Base-by-base conservation (phyloP, 345 rosid species). In the Camelina neglecta region DNA sequence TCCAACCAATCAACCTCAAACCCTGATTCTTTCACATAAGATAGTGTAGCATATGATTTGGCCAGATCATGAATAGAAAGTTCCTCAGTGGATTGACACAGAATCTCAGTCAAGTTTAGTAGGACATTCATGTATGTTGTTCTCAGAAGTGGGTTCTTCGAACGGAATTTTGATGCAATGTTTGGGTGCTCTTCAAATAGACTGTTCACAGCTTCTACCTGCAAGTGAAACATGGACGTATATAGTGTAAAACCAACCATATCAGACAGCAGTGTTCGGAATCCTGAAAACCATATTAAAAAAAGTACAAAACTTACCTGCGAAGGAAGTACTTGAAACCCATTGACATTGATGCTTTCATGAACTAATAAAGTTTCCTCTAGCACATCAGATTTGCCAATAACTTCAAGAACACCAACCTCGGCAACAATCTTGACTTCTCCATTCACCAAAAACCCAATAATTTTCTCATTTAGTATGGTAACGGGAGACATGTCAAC, bases 261-360 rank as follows among this genome's bases (percentile, higher is more conserved):
- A 7, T 31, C 61, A 57, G 41, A 57, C 12, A 29, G 6, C 15
- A 54, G 7, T 11, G 13, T 11, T 12, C 12, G 6, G 16, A 11
- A n/a, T 1, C n/a, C 6, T 41, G 5, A 41, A 41, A 41, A 41
- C 16, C 35, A 31, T 31, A 31, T 26, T 26, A 26, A 26, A 26
- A 26, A 31, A 31, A 31, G 6, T 26, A 31, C 35, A 51, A 51
- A 51, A 2, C 47, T 18, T 38, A 60, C 65, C 47, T 36, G 49
- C 3, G 65, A 60, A 39, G 20, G 33, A 61, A 39, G 33, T 3
- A 39, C 33, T 39, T 61, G 66, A 61, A 61, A 61, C 7, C 66
- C 49, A 11, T 61, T 21, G 11, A 61, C 35, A 21, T 61, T 0
- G 0, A 21, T 21, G 33, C 18, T 61, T 61, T 61, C 35, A 0